A percentile compares a stretch with the other conserved stretches of the same genome.
Conservation (phyloP, 2,329 filamentous ascomycete genomes). For the Neonectria ditissima region DNA sequence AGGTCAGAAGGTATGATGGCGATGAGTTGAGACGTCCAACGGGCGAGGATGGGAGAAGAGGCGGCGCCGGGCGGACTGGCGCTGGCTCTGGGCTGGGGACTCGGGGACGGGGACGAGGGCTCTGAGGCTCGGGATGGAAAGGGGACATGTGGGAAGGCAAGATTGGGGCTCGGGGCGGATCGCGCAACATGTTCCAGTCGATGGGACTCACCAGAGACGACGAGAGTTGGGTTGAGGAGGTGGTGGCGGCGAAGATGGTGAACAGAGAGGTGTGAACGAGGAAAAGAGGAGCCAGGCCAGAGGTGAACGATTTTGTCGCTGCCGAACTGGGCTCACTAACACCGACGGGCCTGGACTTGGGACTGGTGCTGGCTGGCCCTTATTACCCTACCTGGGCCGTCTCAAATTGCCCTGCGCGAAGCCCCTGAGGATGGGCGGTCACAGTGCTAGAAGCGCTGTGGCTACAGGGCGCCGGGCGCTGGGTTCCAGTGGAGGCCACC, state of each 20-base stretch:
- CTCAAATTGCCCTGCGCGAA: slow-evolving; percentile 18
- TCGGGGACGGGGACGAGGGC: slow-evolving; percentile 43
- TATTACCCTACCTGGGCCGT: slow-evolving; percentile 25
- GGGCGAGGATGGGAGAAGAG: slow-evolving; percentile 30
- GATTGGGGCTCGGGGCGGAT: slow-evolving; percentile 48
- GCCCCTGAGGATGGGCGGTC: slow-evolving; percentile 3
- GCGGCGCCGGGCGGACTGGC: slow-evolving; percentile 36
- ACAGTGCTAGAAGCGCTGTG: slow-evolving; percentile 16
- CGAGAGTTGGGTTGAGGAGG: slow-evolving; percentile 48
- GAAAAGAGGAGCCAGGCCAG: slow-evolving; percentile 57
- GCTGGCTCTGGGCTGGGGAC: slow-evolving; percentile 40
- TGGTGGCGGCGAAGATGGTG: slow-evolving; percentile 51
- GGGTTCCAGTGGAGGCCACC: slow-evolving; percentile 13
- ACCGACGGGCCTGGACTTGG: slow-evolving; percentile 31
- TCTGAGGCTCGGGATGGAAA: slow-evolving; percentile 38
- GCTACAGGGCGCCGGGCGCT: slow-evolving; percentile 18
- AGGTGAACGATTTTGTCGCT: slow-evolving; percentile 57
- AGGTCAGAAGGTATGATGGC: slow-evolving; percentile 21
- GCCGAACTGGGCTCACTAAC: slow-evolving; percentile 46
- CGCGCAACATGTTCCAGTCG: slow-evolving; percentile 51
- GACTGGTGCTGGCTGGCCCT: slow-evolving; percentile 17
- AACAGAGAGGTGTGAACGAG: slow-evolving; percentile 56
- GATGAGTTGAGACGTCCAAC: slow-evolving; percentile 25
- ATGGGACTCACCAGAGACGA: slow-evolving; percentile 54
- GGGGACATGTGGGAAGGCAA: slow-evolving; percentile 40